A percentile compares a stretch with the other conserved stretches of the same genome.
Conservation (phyloP, 2,329 filamentous ascomycete genomes). For the Biscogniauxia marginata region DNA sequence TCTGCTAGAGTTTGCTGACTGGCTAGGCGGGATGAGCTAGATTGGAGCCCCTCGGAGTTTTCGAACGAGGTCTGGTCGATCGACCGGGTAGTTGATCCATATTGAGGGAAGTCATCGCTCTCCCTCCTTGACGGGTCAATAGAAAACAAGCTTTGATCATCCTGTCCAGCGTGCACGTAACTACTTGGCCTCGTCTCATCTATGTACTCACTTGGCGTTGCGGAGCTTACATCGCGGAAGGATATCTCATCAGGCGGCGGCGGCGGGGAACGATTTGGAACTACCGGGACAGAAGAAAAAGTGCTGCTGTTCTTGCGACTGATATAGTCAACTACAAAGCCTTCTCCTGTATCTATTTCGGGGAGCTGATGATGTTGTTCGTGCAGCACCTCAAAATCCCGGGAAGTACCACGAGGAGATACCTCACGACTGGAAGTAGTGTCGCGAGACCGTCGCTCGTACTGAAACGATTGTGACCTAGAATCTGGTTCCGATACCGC, state of each 20-base stretch:
- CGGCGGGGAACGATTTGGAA: slow-evolving; percentile 52
- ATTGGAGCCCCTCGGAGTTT: slow-evolving; percentile 39
- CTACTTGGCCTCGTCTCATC: slow-evolving; percentile 43
- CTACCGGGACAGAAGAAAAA: slow-evolving; percentile 25
- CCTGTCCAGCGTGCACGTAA: slow-evolving; percentile 41
- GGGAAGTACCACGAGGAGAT: slow-evolving; percentile 32
- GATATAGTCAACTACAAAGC: slow-evolving; percentile 50
- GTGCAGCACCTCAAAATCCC: slow-evolving; percentile 26
- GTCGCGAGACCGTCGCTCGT: slow-evolving; percentile 30
- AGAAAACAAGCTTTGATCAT: slow-evolving; percentile 41
- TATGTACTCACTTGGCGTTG: slow-evolving; percentile 41
- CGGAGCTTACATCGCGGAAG: slow-evolving; percentile 29
- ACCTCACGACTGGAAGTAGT: slow-evolving; percentile 32
- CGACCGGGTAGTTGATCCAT: slow-evolving; percentile 45
- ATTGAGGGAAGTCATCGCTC: slow-evolving; percentile 45
- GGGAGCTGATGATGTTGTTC: slow-evolving; percentile 41
- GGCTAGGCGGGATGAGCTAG: slow-evolving; percentile 38
- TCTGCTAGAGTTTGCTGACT: slow-evolving; percentile 33
- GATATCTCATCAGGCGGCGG: slow-evolving; percentile 41
- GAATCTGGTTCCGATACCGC: slow-evolving; percentile 31
- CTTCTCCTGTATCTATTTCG: slow-evolving; percentile 50
- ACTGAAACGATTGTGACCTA: slow-evolving; percentile 25
- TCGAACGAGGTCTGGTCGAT: slow-evolving; percentile 47
- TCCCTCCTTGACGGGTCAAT: slow-evolving; percentile 44
- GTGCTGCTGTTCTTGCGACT: slow-evolving; percentile 31